Percentiles rank a stretch among this genome's conserved stretches.
phyloP scores from a whole-genome alignment of 2,329 filamentous ascomycete species.

The Fusarium sp. region DNA sequence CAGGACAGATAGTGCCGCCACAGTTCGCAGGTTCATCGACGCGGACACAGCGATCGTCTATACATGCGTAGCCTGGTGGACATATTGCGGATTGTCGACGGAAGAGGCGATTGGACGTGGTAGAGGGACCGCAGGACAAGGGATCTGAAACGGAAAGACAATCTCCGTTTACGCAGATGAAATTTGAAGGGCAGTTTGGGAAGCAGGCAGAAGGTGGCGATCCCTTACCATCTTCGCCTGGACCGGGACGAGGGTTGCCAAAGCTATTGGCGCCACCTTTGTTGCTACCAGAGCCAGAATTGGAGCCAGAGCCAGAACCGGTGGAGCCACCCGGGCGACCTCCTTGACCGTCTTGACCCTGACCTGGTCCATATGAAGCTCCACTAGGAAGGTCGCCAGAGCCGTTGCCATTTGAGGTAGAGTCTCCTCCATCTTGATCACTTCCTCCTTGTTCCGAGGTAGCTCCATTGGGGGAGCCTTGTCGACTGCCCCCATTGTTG shows the following conservation, averaged over 20 bases:
- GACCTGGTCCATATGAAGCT: background rate
- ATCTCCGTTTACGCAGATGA: constrained; percentile 14
- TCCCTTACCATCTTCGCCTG: background rate
- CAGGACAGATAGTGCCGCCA: constrained; percentile 7
- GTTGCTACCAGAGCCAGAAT: constrained; percentile 1
- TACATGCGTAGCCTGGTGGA: constrained; percentile 16
- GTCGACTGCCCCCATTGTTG: background rate
- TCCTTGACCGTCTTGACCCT: background rate
- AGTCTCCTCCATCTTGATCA: background rate
- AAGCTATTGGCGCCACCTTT: background rate
- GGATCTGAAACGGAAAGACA: constrained; percentile 17
- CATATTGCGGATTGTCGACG: constrained; percentile 22
- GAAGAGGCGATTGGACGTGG: background rate
- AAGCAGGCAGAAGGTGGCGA: background rate
- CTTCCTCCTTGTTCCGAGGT: background rate
- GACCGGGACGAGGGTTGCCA: constrained; percentile 1
- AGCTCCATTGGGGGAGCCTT: background rate
- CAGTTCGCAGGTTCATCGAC: constrained; percentile 19
- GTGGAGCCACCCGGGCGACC: background rate
- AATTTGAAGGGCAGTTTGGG: constrained; percentile 1
- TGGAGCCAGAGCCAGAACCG: background rate
- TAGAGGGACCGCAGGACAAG: constrained; percentile 5
- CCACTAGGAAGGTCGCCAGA: background rate
- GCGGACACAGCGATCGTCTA: constrained; percentile 20
- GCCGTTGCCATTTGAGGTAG: background rate